These are phyloP conservation scores for Cyclocybe cylindracea DNA, from an alignment of 768 basidiomycete genomes.

Conservation along the genomic window DNA sequence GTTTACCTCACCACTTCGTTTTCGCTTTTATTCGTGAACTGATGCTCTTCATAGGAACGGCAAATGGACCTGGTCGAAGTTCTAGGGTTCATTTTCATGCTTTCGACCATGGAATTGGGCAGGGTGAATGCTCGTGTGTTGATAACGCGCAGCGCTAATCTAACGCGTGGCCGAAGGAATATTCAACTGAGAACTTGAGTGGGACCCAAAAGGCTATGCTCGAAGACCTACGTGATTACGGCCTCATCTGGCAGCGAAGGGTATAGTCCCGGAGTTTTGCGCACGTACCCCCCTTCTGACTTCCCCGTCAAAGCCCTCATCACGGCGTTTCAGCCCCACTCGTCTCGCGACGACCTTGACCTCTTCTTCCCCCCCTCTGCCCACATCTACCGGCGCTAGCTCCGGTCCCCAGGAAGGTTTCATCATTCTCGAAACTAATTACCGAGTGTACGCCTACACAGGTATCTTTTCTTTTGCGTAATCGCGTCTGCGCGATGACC, in stretches of 20 bases:
- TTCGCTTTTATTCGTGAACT: slow-evolving; percentile 12
- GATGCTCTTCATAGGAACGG: slow-evolving; percentile 56
- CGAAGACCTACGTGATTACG: slow-evolving; percentile 91
- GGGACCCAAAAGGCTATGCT: slow-evolving; percentile 85
- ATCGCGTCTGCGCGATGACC: slow-evolving; percentile 17
- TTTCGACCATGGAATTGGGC: slow-evolving; percentile 95
- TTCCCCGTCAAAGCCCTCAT: slow-evolving; percentile 51
- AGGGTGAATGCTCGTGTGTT: slow-evolving; percentile 49
- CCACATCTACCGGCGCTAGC: slow-evolving; percentile 57
- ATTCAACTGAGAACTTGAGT: slow-evolving; percentile 80
- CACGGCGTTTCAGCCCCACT: slow-evolving; percentile 89
- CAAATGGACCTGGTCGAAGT: slow-evolving; percentile 94
- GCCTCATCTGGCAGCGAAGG: slow-evolving; percentile 86
- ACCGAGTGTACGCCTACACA: slow-evolving; percentile 97
- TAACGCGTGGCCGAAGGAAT: slow-evolving; percentile 59
- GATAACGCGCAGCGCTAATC: slow-evolving; percentile 10
- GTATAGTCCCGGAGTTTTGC: slow-evolving; percentile 39
- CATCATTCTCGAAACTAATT: slow-evolving; percentile 97
- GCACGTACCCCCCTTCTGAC: slow-evolving; percentile 24
- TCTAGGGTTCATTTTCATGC: slow-evolving; percentile 92
- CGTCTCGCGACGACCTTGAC: slow-evolving; percentile 93
- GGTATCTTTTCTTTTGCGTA: slow-evolving; percentile 45
- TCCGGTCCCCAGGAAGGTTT: slow-evolving; percentile 79
- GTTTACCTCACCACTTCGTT: slow-evolving; percentile 5
- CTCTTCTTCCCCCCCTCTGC: slow-evolving; percentile 82